A percentile compares a stretch with the other conserved stretches of the same genome.
Conservation (phyloP, 441 rosid species). For the Rhodomyrtus psidioides region DNA sequence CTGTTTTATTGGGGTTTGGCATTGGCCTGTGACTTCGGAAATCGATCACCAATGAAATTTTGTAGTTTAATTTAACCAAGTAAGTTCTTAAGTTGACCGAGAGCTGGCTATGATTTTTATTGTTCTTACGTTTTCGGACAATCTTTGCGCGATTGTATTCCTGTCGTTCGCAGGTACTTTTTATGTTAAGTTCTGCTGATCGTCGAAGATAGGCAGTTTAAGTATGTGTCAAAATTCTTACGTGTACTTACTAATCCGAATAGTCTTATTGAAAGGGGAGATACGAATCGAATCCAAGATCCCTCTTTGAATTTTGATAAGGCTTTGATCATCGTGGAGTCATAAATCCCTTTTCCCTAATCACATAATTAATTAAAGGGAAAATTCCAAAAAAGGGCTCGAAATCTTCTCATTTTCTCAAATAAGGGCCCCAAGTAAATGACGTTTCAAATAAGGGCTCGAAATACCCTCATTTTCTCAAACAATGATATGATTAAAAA, state of each 20-base stretch:
- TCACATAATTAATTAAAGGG: not conserved
- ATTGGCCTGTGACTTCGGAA: not conserved
- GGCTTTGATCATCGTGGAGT: not conserved
- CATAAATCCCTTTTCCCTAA: not conserved
- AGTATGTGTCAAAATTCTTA: too few relatives aligned
- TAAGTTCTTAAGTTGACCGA: not conserved
- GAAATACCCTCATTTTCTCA: too few relatives aligned
- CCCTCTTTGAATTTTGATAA: not conserved
- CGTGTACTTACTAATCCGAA: not conserved
- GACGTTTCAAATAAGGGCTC: too few relatives aligned
- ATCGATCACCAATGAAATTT: not conserved
- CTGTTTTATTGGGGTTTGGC: not conserved
- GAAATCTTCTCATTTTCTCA: too few relatives aligned
- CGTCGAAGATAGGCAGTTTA: not conserved
- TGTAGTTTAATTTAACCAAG: not conserved
- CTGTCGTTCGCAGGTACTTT: not conserved
- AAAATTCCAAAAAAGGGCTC: too few relatives aligned
- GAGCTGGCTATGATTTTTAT: not conserved
- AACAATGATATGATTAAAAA: too few relatives aligned
- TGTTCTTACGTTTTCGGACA: not conserved
- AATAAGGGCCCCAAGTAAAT: too few relatives aligned
- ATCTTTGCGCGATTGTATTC: not conserved
- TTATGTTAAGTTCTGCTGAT: not conserved
- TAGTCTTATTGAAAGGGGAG: not conserved
- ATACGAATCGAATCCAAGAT: not conserved